phyloP scores from a whole-genome alignment of 768 basidiomycete species.

The Mycena chlorophos region DNA sequence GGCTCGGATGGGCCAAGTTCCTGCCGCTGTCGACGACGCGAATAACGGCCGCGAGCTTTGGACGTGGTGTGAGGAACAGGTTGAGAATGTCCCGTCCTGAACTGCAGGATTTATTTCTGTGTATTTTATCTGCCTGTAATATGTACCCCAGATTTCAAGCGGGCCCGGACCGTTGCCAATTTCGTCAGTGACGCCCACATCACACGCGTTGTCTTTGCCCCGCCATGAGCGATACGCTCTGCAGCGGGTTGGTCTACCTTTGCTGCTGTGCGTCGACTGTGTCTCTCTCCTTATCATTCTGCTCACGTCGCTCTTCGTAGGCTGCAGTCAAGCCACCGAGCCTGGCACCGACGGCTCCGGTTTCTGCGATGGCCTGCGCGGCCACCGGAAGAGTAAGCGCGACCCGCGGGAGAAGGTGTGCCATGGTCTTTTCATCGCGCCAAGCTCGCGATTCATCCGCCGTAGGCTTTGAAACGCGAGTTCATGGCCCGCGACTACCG shows the following conservation, averaged over 20 bases:
- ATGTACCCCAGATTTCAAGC: no score
- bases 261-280: constrained; percentile 8
- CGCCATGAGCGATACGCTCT: constrained; percentile 18
- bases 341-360: constrained; percentile 18
- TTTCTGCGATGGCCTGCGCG: constrained; percentile 5
- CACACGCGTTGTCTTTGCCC: no score
- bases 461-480: constrained; percentile 12
- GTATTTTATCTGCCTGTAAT: no score
- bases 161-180: no score
- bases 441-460: no score
- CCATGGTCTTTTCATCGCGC: no score
- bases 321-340: no score
- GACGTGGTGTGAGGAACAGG: constrained; percentile 15
- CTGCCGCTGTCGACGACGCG: constrained; percentile 1
- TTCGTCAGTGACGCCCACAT: no score
- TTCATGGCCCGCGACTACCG: constrained; percentile 12
- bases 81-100: no score
- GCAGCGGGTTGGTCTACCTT: constrained; percentile 13
- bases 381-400: not conserved
- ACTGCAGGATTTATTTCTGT: no score
- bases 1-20: constrained; percentile 18
- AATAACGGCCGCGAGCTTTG: constrained; percentile 2
- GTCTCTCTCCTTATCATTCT: not conserved
- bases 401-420: constrained; percentile 18
- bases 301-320: not conserved